Conservation (phyloP, 257 asterid genomes). For the Cinchona pubescens region DNA sequence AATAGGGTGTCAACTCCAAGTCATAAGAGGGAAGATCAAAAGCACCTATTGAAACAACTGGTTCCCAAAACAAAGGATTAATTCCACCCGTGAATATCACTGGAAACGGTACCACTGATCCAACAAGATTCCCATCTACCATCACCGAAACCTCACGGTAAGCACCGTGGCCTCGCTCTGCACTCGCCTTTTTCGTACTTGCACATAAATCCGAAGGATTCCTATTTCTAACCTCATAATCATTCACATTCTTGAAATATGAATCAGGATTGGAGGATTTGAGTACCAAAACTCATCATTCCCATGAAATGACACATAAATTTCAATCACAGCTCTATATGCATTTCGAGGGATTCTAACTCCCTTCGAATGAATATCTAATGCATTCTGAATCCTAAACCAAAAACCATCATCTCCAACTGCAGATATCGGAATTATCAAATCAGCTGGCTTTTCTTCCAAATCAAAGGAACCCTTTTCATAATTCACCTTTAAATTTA, state of each 20-base stretch:
- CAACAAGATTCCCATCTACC: conserved; percentile 57
- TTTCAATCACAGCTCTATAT: conserved; percentile 71
- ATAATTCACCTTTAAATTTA: not conserved
- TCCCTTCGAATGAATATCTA: conserved; percentile 34
- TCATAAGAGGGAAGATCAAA: conserved; percentile 82
- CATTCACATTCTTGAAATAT: conserved; percentile 55
- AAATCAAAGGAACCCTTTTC: conserved; percentile 27
- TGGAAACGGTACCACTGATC: conserved; percentile 75
- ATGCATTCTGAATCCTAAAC: conserved; percentile 60
- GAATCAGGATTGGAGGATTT: conserved; percentile 76
- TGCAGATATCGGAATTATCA: conserved; percentile 62
- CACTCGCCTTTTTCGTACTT: conserved; percentile 33
- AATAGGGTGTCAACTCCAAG: conserved; percentile 62
- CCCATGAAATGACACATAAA: conserved; percentile 72
- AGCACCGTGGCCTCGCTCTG: conserved; percentile 62
- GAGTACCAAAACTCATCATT: conserved; percentile 91
- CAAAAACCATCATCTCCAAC: conserved; percentile 56
- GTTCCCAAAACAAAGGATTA: conserved; percentile 85
- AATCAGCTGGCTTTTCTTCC: conserved; percentile 63
- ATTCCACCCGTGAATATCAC: conserved; percentile 77
- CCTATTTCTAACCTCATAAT: conserved; percentile 71
- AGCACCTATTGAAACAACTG: conserved; percentile 80
- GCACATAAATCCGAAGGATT: conserved; percentile 66
- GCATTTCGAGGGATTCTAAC: conserved; percentile 57
- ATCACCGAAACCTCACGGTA: conserved; percentile 65